Conservation (phyloP, 2,329 filamentous ascomycete genomes). For the Ophiostoma sp. region DNA sequence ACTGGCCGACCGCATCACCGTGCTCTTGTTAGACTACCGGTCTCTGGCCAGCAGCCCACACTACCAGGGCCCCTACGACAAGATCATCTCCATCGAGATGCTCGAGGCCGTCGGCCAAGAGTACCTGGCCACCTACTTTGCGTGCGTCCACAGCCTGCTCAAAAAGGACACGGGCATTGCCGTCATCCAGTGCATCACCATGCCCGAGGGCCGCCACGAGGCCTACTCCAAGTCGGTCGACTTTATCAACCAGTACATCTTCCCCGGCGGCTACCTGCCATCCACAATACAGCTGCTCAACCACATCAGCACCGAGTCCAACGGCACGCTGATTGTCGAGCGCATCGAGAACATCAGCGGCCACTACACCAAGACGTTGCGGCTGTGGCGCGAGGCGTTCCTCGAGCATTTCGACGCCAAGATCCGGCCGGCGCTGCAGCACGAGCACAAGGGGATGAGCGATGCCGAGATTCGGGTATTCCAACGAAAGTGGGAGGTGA, state of each 20-base stretch:
- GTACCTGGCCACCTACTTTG: conserved; percentile 63
- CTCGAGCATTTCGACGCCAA: conserved; percentile 54
- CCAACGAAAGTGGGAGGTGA: conserved; percentile 60
- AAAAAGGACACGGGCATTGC: conserved; percentile 62
- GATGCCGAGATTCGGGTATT: conserved; percentile 62
- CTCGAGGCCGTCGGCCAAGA: conserved; percentile 66
- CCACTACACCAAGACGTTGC: conserved; percentile 65
- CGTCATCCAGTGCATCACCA: conserved; percentile 72
- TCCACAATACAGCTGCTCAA: conserved; percentile 52
- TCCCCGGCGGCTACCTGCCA: conserved; percentile 69
- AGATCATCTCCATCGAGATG: conserved; percentile 73
- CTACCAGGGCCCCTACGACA: conserved; percentile 56
- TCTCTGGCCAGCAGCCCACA: conserved; percentile 42
- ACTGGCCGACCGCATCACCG: conserved; percentile 55
- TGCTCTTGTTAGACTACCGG: conserved; percentile 65
- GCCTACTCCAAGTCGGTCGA: conserved; percentile 62
- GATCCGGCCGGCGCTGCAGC: conserved; percentile 56
- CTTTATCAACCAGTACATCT: conserved; percentile 73
- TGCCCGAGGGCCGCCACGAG: conserved; percentile 63
- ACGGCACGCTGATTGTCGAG: conserved; percentile 60
- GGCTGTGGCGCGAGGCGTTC: conserved; percentile 64
- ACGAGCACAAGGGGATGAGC: conserved; percentile 54
- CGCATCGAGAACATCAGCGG: conserved; percentile 66
- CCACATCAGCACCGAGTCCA: conserved; percentile 56
- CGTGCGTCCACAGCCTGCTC: conserved; percentile 56